Evolutionary conservation across 208 protist genomes (phyloP).

Genomic region (Herpetomonas samuelpessoai): DNA sequence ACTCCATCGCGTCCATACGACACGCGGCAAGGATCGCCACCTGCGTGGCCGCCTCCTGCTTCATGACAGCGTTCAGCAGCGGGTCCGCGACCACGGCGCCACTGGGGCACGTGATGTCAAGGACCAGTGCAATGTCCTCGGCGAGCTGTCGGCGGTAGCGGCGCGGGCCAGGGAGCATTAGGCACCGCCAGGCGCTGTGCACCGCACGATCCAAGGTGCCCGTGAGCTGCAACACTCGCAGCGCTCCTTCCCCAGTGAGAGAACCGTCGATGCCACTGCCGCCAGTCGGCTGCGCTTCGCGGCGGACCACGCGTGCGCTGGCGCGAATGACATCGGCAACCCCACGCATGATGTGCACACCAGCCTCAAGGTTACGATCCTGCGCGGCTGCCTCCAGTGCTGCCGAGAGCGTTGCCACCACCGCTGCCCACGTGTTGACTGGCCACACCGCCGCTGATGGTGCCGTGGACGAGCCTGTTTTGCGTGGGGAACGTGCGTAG

Average conservation of each 20-base stretch:
- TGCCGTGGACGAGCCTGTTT: background rate
- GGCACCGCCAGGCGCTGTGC: background rate
- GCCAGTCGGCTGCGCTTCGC: too few species aligned
- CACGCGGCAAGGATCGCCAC: slow-evolving; percentile 23
- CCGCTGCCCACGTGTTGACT: background rate
- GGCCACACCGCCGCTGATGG: background rate
- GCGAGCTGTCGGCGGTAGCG: background rate
- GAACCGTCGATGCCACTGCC: too few species aligned
- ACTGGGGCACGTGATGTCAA: background rate
- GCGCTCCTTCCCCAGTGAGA: background rate
- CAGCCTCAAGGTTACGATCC: background rate
- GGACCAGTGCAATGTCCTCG: background rate
- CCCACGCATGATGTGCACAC: slow-evolving; percentile 4
- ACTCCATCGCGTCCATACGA: slow-evolving; percentile 17
- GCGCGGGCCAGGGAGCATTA: background rate
- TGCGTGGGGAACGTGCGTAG: slow-evolving; percentile 1
- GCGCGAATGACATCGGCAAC: background rate
- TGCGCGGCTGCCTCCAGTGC: slow-evolving; percentile 7
- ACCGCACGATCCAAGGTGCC: background rate
- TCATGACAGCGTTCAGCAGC: slow-evolving; percentile 4
- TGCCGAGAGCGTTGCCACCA: slow-evolving; percentile 11
- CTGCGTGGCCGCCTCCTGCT: slow-evolving; percentile 26
- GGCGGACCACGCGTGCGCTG: too few species aligned
- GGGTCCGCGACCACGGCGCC: slow-evolving; percentile 11
- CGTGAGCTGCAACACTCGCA: background rate